Evolutionary conservation across 345 rosid genomes (phyloP).

Genomic region (Linum lewisii): DNA sequence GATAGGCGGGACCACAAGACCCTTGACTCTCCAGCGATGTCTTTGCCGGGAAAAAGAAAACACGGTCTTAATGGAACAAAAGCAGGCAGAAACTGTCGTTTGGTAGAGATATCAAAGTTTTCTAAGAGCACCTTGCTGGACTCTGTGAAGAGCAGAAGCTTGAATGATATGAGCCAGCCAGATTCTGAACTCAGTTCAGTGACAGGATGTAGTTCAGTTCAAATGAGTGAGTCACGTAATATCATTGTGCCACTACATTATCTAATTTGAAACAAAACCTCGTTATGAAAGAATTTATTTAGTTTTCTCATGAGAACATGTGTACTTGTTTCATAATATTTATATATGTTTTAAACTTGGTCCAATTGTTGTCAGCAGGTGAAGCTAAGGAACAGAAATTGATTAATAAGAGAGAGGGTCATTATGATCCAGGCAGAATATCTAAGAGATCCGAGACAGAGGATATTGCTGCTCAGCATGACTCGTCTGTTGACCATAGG

Average conservation of each 20-base stretch:
- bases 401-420: conserved; percentile 38
- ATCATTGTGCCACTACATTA: conserved; percentile 7
- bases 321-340: conserved; percentile 3
- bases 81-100: conserved; percentile 11
- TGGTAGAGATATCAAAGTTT: conserved; percentile 26
- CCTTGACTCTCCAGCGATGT: conserved; percentile 13
- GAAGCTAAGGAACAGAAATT: conserved; percentile 25
- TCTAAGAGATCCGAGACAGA: conserved; percentile 35
- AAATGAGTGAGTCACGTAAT: conserved; percentile 15
- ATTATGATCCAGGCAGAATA: conserved; percentile 23
- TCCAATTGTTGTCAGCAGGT: conserved; percentile 26
- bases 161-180: conserved; percentile 26
- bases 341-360: conserved; percentile 3
- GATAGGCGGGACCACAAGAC: conserved; percentile 15
- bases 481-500: conserved; percentile 12
- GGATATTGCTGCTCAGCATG: conserved; percentile 16
- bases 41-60: conserved; percentile 26
- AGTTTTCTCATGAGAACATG: conserved; percentile 6
- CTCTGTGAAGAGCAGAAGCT: conserved; percentile 29
- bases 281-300: conserved; percentile 23
- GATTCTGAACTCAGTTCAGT: conserved; percentile 20
- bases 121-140: conserved; percentile 25
- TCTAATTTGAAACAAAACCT: conserved; percentile 11
- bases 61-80: conserved; percentile 22
- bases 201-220: conserved; percentile 15